Evolutionary conservation across 116 monocot genomes (phyloP).

Genomic region (Cymodocea nodosa): DNA sequence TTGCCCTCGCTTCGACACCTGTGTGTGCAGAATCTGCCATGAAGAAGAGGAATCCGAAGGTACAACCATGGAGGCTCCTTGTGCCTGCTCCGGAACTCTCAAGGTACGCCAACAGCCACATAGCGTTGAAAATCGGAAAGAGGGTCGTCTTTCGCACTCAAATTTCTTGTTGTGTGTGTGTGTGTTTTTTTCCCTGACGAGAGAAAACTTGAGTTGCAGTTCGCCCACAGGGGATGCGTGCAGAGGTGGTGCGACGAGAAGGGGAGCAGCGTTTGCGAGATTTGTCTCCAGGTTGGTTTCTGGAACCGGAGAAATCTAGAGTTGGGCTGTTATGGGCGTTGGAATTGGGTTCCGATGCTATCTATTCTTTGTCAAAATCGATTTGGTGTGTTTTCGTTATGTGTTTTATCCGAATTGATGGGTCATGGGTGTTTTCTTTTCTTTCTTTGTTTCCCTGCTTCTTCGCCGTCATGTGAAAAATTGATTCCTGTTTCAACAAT

Average conservation of each 20-base stretch:
- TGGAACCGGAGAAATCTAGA: no score
- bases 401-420: no score
- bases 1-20: not conserved
- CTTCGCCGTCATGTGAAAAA: no score
- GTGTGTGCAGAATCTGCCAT: conserved; percentile 20
- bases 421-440: no score
- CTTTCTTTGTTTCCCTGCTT: no score
- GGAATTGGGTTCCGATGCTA: not conserved
- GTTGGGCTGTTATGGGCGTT: not conserved
- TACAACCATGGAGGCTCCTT: conserved; percentile 18
- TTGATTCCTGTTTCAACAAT: no score
- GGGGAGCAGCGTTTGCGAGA: conserved; percentile 79
- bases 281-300: conserved; percentile 65
- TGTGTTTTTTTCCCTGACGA: not conserved
- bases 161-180: not conserved
- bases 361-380: not conserved
- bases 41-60: conserved; percentile 13
- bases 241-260: conserved; percentile 99
- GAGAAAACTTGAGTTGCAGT: conserved; percentile 25
- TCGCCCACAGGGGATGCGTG: conserved; percentile 84
- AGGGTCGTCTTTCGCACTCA: no score
- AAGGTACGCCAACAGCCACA: conserved; percentile 6
- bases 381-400: not conserved
- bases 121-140: no score
- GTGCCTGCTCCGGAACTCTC: conserved; percentile 23